A percentile compares a stretch with the other conserved stretches of the same genome.
These are phyloP conservation scores for Alternaria burnsii DNA, from an alignment of 2,329 filamentous ascomycete genomes.

Conservation along the genomic window DNA sequence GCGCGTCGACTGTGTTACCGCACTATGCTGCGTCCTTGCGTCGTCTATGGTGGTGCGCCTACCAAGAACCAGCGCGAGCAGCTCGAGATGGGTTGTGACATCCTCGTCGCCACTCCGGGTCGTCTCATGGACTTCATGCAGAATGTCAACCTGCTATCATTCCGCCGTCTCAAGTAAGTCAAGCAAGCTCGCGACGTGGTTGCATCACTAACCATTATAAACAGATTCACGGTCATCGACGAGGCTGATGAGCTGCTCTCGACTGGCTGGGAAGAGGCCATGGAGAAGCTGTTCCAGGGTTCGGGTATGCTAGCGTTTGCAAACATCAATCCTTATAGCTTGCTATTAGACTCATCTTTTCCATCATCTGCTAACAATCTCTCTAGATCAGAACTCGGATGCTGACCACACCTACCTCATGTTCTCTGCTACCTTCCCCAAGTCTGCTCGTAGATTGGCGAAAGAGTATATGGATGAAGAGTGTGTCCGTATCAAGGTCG, in stretches of 20 bases:
- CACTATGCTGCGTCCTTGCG: slow-evolving; percentile 90
- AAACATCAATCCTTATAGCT: not conserved
- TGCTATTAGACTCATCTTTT: not conserved
- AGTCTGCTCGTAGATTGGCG: slow-evolving; percentile 77
- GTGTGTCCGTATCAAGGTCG: slow-evolving; percentile 83
- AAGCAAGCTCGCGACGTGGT: not conserved
- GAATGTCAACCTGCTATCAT: slow-evolving; percentile 71
- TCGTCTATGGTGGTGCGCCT: slow-evolving; percentile 86
- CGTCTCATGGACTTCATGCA: slow-evolving; percentile 86
- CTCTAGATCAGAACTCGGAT: slow-evolving; percentile 75
- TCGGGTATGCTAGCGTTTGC: slow-evolving; percentile 68
- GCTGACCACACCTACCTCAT: slow-evolving; percentile 75
- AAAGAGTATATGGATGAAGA: slow-evolving; percentile 76
- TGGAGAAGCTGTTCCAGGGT: slow-evolving; percentile 79
- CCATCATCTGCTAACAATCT: slow-evolving; percentile 16
- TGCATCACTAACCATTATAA: not conserved
- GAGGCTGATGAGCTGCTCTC: slow-evolving; percentile 94
- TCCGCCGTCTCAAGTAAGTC: slow-evolving; percentile 77
- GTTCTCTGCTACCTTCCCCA: slow-evolving; percentile 95
- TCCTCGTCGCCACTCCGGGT: slow-evolving; percentile 88
- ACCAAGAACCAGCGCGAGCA: slow-evolving; percentile 73
- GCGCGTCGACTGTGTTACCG: slow-evolving; percentile 75
- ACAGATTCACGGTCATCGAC: slow-evolving; percentile 64
- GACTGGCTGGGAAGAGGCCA: slow-evolving; percentile 77
- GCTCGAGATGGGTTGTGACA: slow-evolving; percentile 83